These are phyloP conservation scores for Platanthera guangdongensis DNA, from an alignment of 106 monocot species.

Conservation along the genomic window DNA sequence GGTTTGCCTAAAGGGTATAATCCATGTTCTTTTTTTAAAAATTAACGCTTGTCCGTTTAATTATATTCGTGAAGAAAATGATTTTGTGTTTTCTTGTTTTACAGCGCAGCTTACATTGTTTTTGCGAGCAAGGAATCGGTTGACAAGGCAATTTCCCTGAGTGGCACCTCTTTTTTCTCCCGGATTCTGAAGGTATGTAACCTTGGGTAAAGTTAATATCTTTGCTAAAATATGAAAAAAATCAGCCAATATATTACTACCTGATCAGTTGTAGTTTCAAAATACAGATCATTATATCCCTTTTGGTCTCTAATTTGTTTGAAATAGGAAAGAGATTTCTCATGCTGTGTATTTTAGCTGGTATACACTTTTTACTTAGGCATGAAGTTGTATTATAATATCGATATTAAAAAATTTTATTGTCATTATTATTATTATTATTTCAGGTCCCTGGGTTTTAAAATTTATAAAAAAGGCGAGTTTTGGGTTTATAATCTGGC, in stretches of 20 bases:
- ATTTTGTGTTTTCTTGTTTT: constrained; percentile 1
- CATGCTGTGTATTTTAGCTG: no score
- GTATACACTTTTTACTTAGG: no score
- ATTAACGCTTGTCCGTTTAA: not conserved
- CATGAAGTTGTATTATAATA: no score
- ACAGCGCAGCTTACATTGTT: constrained; percentile 58
- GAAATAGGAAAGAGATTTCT: no score
- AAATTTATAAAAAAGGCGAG: no score
- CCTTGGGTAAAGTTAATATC: not conserved
- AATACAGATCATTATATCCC: not conserved
- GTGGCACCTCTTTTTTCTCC: constrained; percentile 66
- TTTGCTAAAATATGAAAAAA: not conserved
- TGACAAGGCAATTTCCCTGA: constrained; percentile 60
- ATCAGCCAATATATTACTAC: no score
- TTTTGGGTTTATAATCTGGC: no score
- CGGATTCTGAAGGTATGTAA: constrained; percentile 55
- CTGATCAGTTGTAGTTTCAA: no score
- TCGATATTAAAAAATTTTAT: no score
- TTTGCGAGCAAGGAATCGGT: constrained; percentile 66
- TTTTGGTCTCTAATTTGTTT: no score
- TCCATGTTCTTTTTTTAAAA: not conserved
- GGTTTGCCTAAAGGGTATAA: constrained; percentile 78
- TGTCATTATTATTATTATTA: no score
- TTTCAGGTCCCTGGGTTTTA: no score
- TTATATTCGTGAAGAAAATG: not conserved